Percentiles rank a stretch among this genome's conserved stretches.
Evolutionary conservation across 2,329 filamentous ascomycete genomes (phyloP).

Genomic region (Stagonosporopsis tanaceti): DNA sequence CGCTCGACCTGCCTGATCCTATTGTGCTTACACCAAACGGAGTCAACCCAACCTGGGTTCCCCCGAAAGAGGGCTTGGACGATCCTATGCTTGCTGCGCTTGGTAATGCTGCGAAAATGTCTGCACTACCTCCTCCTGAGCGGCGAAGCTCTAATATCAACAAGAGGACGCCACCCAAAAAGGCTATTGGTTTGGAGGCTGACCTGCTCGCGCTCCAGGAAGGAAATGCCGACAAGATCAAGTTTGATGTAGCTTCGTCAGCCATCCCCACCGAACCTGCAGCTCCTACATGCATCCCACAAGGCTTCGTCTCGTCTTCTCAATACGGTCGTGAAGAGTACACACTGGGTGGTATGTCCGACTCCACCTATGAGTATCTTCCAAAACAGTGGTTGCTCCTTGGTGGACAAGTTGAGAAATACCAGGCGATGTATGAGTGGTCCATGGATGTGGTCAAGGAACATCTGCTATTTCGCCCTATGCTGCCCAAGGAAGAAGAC

Average conservation of each 20-base stretch:
- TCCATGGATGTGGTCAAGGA: conserved; percentile 55
- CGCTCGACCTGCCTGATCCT: conserved; percentile 40
- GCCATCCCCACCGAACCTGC: conserved; percentile 21
- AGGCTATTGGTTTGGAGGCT: conserved; percentile 11
- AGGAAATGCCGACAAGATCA: conserved; percentile 3
- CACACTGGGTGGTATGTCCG: conserved; percentile 52
- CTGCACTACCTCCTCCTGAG: conserved; percentile 21
- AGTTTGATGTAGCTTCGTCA: conserved; percentile 5
- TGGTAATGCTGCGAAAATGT: conserved; percentile 22
- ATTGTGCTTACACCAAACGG: conserved; percentile 35
- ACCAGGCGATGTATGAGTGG: conserved; percentile 65
- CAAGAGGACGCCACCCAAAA: conserved; percentile 18
- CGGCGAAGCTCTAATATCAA: conserved; percentile 40
- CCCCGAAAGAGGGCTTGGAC: conserved; percentile 11
- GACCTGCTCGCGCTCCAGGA: conserved; percentile 16
- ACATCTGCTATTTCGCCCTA: conserved; percentile 60
- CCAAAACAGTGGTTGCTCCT: conserved; percentile 59
- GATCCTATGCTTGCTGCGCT: conserved; percentile 20
- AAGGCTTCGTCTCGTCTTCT: conserved; percentile 63
- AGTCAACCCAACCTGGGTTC: conserved; percentile 24
- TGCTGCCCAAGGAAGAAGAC: conserved; percentile 56
- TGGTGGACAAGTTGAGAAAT: conserved; percentile 56
- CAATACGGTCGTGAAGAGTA: conserved; percentile 56
- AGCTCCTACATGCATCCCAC: conserved; percentile 48
- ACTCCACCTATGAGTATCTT: conserved; percentile 55